A percentile compares a stretch with the other conserved stretches of the same genome.
These are phyloP conservation scores for Microcyclospora tardicrescens DNA, from an alignment of 2,329 filamentous ascomycete genomes.

Conservation along the genomic window DNA sequence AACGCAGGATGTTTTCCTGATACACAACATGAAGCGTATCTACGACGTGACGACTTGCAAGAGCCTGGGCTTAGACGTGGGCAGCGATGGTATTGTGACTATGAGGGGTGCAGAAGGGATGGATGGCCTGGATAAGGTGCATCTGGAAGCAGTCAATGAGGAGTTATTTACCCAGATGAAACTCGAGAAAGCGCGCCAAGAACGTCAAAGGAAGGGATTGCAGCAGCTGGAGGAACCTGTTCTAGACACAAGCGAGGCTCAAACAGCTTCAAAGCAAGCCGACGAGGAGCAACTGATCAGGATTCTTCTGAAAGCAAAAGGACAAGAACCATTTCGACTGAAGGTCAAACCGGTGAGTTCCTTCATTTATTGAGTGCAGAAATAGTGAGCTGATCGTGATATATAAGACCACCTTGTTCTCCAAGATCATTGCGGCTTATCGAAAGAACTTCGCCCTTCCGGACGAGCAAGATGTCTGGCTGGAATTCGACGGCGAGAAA, in stretches of 20 bases:
- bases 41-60: conserved; percentile 65
- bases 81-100: conserved; percentile 26
- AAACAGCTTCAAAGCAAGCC: conserved; percentile 3
- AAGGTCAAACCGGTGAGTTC: conserved; percentile 34
- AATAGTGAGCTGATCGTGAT: conserved; percentile 14
- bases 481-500: conserved; percentile 65
- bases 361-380: neutral
- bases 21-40: conserved; percentile 60
- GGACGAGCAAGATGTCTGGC: conserved; percentile 40
- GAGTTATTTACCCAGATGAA: conserved; percentile 44
- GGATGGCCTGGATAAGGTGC: conserved; percentile 45
- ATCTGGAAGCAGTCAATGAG: conserved; percentile 65
- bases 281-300: conserved; percentile 25
- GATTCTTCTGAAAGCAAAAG: conserved; percentile 40
- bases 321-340: conserved; percentile 38
- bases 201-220: conserved; percentile 3
- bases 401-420: conserved; percentile 43
- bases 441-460: conserved; percentile 39
- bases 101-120: conserved; percentile 36
- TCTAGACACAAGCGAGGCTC: conserved; percentile 5
- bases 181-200: conserved; percentile 31
- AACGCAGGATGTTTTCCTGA: conserved; percentile 54
- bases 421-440: conserved; percentile 48
- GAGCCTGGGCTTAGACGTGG: conserved; percentile 48
- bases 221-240: conserved; percentile 1